Base-by-base conservation (phyloP, 164 flowering plant species). In the Cinnamomum micranthum region DNA sequence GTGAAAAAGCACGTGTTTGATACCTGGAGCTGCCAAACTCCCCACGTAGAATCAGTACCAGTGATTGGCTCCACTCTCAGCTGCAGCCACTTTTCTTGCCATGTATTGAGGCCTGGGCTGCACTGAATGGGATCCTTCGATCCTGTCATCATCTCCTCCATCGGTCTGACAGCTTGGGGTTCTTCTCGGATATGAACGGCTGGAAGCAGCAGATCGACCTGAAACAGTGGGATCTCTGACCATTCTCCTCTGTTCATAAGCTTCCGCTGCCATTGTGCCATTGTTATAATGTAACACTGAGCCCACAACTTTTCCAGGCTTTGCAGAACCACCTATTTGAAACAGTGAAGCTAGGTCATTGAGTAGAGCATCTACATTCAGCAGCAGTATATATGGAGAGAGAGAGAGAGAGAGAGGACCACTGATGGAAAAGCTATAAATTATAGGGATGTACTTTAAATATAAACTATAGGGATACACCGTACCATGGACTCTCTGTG, bases 241-340 rank as follows among this genome's bases (percentile, higher is more conserved):
- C 80, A 81, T 78, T 74, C 92, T 87, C 72, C 92, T 84, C 75
- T 89, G 97, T 50, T 89, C 93, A 72, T 81, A 79, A 58, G 74
- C 81, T 75, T 87, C 92, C 12, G 85, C 80, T 66, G 90, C 77
- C 22, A 90, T 86, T 24, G 82, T 82, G 69, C 95, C 86, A 76
- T 88, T 87, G 81, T 93, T 87, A 80, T 93, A 90, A 51, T 90
- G 91, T 75, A 90, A 50, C 19, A 88, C 90, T 0, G 97, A 86
- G 55, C 99, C 86, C 24, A 90, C 89, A 23, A 88, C 94, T 77
- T 93, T 95, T 22, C 99, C 99, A 6, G 99, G 97, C 79, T 92
- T 90, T 72, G 97, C 94, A 74, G 86, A 86, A 74, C 80, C 84
- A 27, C 88, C 93, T 87, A 81, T 75, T 72, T 35, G 47, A 35